Evolutionary conservation across 129 eudicot species (phyloP).

Genomic region (Scalesia atractyloides): DNA sequence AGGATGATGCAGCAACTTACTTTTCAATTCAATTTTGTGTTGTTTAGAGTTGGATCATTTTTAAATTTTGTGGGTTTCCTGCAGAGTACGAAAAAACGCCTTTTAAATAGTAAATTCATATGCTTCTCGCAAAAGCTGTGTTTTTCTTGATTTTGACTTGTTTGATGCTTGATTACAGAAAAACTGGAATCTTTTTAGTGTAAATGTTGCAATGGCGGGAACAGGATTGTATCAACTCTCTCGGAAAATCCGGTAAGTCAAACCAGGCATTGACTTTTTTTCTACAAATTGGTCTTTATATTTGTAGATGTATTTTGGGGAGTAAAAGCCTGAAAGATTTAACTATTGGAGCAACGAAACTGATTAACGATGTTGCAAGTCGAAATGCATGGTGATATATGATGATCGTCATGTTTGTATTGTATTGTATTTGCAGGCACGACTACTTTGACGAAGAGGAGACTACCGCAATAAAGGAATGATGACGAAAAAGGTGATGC

Average conservation of each 20-base stretch:
- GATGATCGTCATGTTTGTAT: slow-evolving; percentile 17
- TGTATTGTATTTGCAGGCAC: slow-evolving; percentile 46
- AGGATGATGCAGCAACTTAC: neutral
- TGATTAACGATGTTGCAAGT: neutral
- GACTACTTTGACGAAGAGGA: slow-evolving; percentile 68
- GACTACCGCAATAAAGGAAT: slow-evolving; percentile 58
- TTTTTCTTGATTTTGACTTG: neutral
- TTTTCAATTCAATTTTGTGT: neutral
- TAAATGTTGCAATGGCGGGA: slow-evolving; percentile 92
- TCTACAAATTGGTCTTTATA: neutral
- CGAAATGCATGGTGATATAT: neutral
- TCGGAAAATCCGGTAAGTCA: slow-evolving; percentile 74
- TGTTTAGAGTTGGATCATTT: neutral
- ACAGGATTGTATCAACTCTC: slow-evolving; percentile 92
- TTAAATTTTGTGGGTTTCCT: neutral
- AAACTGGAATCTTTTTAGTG: slow-evolving; percentile 97
- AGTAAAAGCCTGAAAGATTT: neutral
- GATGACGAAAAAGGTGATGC: slow-evolving; percentile 44
- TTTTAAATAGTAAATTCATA: neutral
- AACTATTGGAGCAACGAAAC: neutral
- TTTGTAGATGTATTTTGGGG: neutral
- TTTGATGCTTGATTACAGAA: slow-evolving; percentile 58
- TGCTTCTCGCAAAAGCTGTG: neutral
- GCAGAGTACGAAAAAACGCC: neutral
- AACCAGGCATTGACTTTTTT: neutral